phyloP scores from a whole-genome alignment of 148 eudicot species.

The Mesembryanthemum crystallinum region DNA sequence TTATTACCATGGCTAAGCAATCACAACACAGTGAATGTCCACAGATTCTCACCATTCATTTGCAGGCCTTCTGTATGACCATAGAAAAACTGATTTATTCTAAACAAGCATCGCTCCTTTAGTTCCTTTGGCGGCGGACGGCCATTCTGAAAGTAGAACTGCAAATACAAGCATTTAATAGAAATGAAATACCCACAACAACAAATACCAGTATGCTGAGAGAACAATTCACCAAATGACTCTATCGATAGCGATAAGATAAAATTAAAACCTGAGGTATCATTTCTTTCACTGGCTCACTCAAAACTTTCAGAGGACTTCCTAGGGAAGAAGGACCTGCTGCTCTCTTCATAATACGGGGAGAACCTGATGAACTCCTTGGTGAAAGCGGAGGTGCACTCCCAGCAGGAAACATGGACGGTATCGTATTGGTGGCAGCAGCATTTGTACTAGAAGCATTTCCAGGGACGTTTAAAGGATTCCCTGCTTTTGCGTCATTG shows the following conservation, averaged over 20 bases:
- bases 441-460: slow-evolving; percentile 67
- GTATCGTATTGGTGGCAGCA: slow-evolving; percentile 64
- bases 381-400: slow-evolving; percentile 99
- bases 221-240: neutral
- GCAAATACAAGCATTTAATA: slow-evolving; percentile 23
- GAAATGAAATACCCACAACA: slow-evolving; percentile 2
- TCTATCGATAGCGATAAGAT: slow-evolving; percentile 7
- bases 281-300: slow-evolving; percentile 82
- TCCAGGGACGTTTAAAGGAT: slow-evolving; percentile 62
- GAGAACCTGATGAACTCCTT: slow-evolving; percentile 96
- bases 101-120: slow-evolving; percentile 78
- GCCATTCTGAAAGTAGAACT: slow-evolving; percentile 95
- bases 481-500: slow-evolving; percentile 78
- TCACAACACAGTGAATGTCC: neutral
- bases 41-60: slow-evolving; percentile 57
- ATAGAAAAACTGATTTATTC: slow-evolving; percentile 89
- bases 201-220: neutral
- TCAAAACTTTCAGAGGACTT: slow-evolving; percentile 75
- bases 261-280: slow-evolving; percentile 73
- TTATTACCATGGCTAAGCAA: neutral
- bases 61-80: slow-evolving; percentile 87
- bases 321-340: slow-evolving; percentile 73
- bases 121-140: slow-evolving; percentile 90
- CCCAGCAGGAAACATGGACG: slow-evolving; percentile 98
- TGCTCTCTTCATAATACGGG: slow-evolving; percentile 77